A percentile compares a stretch with the other conserved stretches of the same genome.
phyloP scores from a whole-genome alignment of 2,329 filamentous ascomycete genomes.

The Ophiostoma sp. region DNA sequence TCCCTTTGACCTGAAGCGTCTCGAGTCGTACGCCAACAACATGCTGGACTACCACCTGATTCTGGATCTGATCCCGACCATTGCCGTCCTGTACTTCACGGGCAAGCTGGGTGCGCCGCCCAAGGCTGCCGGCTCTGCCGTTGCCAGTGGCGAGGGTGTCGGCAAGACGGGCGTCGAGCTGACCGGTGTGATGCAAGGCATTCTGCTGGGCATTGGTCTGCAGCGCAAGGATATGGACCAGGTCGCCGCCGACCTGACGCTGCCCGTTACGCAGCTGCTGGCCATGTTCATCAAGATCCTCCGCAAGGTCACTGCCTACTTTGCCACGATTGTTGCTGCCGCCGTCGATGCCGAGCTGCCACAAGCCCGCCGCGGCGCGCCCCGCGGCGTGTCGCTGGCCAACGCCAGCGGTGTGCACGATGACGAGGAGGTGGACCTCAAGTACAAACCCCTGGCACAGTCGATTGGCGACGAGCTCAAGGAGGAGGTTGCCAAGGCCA shows the following conservation, averaged over 20 bases:
- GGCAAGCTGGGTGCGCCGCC: slow-evolving; percentile 56
- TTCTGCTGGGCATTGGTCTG: slow-evolving; percentile 83
- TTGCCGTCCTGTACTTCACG: slow-evolving; percentile 80
- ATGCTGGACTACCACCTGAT: slow-evolving; percentile 98
- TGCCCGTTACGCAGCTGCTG: slow-evolving; percentile 73
- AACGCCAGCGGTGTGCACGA: slow-evolving; percentile 62
- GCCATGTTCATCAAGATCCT: slow-evolving; percentile 98
- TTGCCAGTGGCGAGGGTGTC: not conserved
- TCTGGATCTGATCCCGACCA: slow-evolving; percentile 78
- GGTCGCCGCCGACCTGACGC: slow-evolving; percentile 69
- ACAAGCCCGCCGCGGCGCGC: slow-evolving; percentile 39
- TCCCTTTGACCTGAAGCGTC: slow-evolving; percentile 88
- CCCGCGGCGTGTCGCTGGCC: slow-evolving; percentile 53
- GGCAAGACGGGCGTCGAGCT: slow-evolving; percentile 53
- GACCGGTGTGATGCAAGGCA: slow-evolving; percentile 75
- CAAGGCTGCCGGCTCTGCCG: slow-evolving; percentile 3
- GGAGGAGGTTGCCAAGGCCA: slow-evolving; percentile 14
- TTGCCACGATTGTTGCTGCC: slow-evolving; percentile 67
- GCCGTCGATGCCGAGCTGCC: slow-evolving; percentile 66
- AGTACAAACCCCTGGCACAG: slow-evolving; percentile 65
- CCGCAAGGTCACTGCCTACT: slow-evolving; percentile 76
- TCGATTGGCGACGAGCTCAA: slow-evolving; percentile 76
- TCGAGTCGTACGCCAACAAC: slow-evolving; percentile 94
- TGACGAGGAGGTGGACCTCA: slow-evolving; percentile 59
- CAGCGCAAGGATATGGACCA: slow-evolving; percentile 83